Evolutionary conservation across 139 green algal species (phyloP).

Genomic region (Mychonastes homosphaera): DNA sequence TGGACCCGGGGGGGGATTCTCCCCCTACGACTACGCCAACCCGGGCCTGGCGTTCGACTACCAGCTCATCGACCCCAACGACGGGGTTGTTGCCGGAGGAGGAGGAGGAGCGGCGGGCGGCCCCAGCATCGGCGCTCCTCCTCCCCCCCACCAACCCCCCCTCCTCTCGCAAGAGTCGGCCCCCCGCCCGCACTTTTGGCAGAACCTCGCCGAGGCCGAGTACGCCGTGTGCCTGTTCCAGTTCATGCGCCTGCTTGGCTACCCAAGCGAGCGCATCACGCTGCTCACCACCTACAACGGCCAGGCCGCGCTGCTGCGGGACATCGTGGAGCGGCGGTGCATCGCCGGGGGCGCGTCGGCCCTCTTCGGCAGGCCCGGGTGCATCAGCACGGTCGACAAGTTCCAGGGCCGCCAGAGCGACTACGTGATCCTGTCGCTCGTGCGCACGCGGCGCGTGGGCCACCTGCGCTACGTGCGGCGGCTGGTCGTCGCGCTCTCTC

Average conservation of each 20-base stretch:
- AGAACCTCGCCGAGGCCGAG: conserved; percentile 95
- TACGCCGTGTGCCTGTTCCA: conserved; percentile 74
- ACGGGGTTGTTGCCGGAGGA: too few species aligned
- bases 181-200: conserved; percentile 87
- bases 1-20: too few species aligned
- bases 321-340: conserved; percentile 85
- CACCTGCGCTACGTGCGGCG: conserved; percentile 92
- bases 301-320: conserved; percentile 85
- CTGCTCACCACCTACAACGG: conserved; percentile 99
- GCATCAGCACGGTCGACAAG: conserved; percentile 92
- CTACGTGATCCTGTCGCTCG: conserved; percentile 89
- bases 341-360: too few species aligned
- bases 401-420: conserved; percentile 98
- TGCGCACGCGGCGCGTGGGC: conserved; percentile 79
- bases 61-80: conserved; percentile 87
- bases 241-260: conserved; percentile 89
- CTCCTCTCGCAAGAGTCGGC: conserved; percentile 57
- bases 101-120: too few species aligned
- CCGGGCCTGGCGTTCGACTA: conserved; percentile 79
- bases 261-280: conserved; percentile 81
- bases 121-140: too few species aligned
- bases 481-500: conserved; percentile 89
- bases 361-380: too few species aligned
- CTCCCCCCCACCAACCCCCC: neutral
- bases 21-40: too few species aligned